phyloP scores from a whole-genome alignment of 1,139 yeast genomes.

The Hyphopichia wangnamkhiaoensis region DNA sequence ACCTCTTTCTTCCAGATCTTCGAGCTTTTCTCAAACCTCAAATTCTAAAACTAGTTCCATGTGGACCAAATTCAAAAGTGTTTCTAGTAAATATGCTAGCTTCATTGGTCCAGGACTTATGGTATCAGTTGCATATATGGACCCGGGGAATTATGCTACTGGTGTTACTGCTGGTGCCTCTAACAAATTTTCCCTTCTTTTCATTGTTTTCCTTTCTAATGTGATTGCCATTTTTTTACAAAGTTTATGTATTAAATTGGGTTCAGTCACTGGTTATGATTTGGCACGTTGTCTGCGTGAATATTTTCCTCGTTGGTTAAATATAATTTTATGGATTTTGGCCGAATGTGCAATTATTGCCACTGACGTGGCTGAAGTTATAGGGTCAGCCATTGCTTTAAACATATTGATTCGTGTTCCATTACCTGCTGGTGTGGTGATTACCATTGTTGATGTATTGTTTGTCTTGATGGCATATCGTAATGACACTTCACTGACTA shows the following conservation, averaged over 20 bases:
- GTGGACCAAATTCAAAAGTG: neutral
- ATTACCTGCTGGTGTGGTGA: slow-evolving; percentile 73
- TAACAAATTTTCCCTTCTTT: slow-evolving; percentile 61
- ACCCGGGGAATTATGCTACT: slow-evolving; percentile 85
- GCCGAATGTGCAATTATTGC: slow-evolving; percentile 84
- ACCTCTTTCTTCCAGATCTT: too few species aligned
- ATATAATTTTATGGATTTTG: slow-evolving; percentile 57
- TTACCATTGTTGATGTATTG: slow-evolving; percentile 72
- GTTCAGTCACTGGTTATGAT: slow-evolving; percentile 80
- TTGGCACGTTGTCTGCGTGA: slow-evolving; percentile 69
- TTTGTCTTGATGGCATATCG: slow-evolving; percentile 73
- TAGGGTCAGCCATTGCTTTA: slow-evolving; percentile 84
- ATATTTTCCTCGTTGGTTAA: slow-evolving; percentile 62
- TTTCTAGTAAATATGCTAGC: slow-evolving; percentile 44
- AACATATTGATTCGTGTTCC: slow-evolving; percentile 70
- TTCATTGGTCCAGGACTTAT: slow-evolving; percentile 80
- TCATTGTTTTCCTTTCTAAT: slow-evolving; percentile 66
- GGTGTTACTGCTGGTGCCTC: slow-evolving; percentile 78
- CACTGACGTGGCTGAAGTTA: slow-evolving; percentile 84
- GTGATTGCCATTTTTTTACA: slow-evolving; percentile 75
- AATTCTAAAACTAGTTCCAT: neutral
- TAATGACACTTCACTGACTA: slow-evolving; percentile 66
- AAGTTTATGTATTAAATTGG: slow-evolving; percentile 68
- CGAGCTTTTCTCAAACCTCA: too few species aligned
- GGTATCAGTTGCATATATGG: slow-evolving; percentile 80